These are phyloP conservation scores for Trametes cingulata DNA, from an alignment of 768 basidiomycete species.

Conservation along the genomic window DNA sequence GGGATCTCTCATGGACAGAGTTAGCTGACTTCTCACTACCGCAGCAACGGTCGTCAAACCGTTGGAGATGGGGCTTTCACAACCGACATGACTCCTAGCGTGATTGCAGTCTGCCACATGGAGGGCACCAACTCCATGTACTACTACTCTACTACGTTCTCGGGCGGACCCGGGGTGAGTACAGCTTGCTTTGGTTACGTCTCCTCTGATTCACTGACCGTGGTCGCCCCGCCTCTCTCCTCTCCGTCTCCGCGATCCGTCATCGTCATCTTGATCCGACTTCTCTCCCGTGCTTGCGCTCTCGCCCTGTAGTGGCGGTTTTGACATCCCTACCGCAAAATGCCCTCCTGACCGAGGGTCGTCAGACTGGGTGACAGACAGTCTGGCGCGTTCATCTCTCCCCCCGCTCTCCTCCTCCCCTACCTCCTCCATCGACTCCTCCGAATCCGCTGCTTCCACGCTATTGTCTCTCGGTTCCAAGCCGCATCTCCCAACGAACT, in stretches of 20 bases:
- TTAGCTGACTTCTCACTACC: conserved; percentile 17
- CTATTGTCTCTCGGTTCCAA: conserved; percentile 40
- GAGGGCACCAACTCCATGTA: conserved; percentile 82
- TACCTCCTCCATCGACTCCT: conserved; percentile 34
- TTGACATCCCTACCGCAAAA: conserved; percentile 89
- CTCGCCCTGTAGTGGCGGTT: conserved; percentile 74
- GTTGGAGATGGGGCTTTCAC: conserved; percentile 95
- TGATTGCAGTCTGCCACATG: conserved; percentile 84
- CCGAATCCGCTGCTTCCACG: conserved; percentile 33
- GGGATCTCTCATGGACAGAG: not conserved
- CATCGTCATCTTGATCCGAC: not conserved
- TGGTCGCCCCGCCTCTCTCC: not conserved
- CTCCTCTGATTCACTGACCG: not conserved
- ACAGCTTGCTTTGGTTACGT: not conserved
- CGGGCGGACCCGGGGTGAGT: conserved; percentile 88
- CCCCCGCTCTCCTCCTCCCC: conserved; percentile 37
- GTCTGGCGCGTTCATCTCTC: conserved; percentile 62
- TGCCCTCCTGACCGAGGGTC: conserved; percentile 97
- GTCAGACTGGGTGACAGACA: conserved; percentile 94
- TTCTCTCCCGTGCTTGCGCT: not conserved
- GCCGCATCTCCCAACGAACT: conserved; percentile 14
- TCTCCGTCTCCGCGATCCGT: not conserved
- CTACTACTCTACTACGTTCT: conserved; percentile 92
- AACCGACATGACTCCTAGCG: conserved; percentile 72
- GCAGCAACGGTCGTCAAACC: conserved; percentile 93